These are phyloP conservation scores for Penicillium sp. DNA, from an alignment of 2,329 filamentous ascomycete genomes.

Conservation along the genomic window DNA sequence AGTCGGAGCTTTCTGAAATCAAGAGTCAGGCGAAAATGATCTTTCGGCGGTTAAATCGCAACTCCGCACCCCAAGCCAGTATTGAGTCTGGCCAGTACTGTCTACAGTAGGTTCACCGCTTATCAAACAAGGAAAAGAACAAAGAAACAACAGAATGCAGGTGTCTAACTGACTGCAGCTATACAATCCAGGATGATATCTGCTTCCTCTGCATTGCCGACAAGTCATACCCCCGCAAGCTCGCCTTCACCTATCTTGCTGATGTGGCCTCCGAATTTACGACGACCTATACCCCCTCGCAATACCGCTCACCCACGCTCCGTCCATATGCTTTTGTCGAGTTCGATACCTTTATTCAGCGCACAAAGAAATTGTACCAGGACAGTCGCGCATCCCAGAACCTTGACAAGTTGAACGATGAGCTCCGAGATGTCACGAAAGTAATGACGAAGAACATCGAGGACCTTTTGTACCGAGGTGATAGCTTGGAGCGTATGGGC, in stretches of 20 bases:
- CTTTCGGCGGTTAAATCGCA: slow-evolving; percentile 80
- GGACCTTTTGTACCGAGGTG: slow-evolving; percentile 89
- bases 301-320: slow-evolving; percentile 69
- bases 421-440: slow-evolving; percentile 94
- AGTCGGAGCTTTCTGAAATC: slow-evolving; percentile 75
- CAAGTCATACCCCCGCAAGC: slow-evolving; percentile 89
- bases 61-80: slow-evolving; percentile 83
- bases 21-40: slow-evolving; percentile 89
- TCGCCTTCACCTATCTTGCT: slow-evolving; percentile 95
- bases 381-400: slow-evolving; percentile 88
- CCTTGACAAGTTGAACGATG: slow-evolving; percentile 91
- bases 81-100: slow-evolving; percentile 83
- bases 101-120: slow-evolving; percentile 64
- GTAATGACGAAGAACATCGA: slow-evolving; percentile 99
- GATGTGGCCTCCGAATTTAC: slow-evolving; percentile 90
- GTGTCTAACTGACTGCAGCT: slow-evolving; percentile 52
- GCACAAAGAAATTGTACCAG: slow-evolving; percentile 89
- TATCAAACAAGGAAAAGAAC: background rate
- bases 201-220: slow-evolving; percentile 94
- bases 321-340: slow-evolving; percentile 96
- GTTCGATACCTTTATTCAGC: slow-evolving; percentile 94
- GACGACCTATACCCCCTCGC: slow-evolving; percentile 69
- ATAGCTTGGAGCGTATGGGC: slow-evolving; percentile 94
- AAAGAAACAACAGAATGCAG: background rate
- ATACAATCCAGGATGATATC: slow-evolving; percentile 76